Conservation (phyloP, 2,329 filamentous ascomycete genomes). For the Hymenoscyphus occultus region DNA sequence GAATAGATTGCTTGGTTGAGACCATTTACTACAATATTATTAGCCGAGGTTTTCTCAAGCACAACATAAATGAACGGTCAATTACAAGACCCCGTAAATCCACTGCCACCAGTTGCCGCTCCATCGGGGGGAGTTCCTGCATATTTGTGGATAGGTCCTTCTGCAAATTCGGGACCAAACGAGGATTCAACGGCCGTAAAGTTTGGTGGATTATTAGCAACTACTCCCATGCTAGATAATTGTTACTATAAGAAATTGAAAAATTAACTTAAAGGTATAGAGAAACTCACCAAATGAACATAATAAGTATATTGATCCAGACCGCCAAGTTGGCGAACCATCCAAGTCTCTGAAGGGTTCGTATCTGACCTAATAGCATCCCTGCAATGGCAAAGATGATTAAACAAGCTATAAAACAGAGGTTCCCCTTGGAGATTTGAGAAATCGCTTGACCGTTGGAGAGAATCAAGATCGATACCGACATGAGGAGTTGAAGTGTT, state of each 20-base stretch:
- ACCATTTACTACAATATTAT: slow-evolving; percentile 40
- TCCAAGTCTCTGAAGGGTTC: slow-evolving; percentile 52
- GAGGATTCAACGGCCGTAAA: slow-evolving; percentile 39
- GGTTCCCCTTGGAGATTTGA: slow-evolving; percentile 44
- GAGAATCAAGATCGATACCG: slow-evolving; percentile 51
- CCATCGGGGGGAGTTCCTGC: slow-evolving; percentile 42
- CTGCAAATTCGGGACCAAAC: slow-evolving; percentile 33
- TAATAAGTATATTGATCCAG: slow-evolving; percentile 54
- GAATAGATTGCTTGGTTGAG: slow-evolving; percentile 54
- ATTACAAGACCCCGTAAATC: slow-evolving; percentile 41
- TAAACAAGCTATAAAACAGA: slow-evolving; percentile 54
- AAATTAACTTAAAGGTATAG: not conserved
- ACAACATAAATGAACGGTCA: not conserved
- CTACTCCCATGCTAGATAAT: slow-evolving; percentile 13
- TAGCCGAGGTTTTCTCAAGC: not conserved
- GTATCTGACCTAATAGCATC: slow-evolving; percentile 53
- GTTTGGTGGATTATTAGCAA: slow-evolving; percentile 29
- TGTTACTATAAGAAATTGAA: slow-evolving; percentile 5
- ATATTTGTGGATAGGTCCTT: slow-evolving; percentile 36
- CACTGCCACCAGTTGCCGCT: slow-evolving; percentile 41
- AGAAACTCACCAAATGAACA: slow-evolving; percentile 44
- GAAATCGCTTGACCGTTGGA: slow-evolving; percentile 52
- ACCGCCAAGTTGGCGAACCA: slow-evolving; percentile 55
- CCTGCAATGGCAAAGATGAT: slow-evolving; percentile 49
- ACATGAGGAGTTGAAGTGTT: slow-evolving; percentile 48